A percentile compares a stretch with the other conserved stretches of the same genome.
Evolutionary conservation across 129 eudicot species (phyloP).

Genomic region (Chrysanthemum lavandulifolium): DNA sequence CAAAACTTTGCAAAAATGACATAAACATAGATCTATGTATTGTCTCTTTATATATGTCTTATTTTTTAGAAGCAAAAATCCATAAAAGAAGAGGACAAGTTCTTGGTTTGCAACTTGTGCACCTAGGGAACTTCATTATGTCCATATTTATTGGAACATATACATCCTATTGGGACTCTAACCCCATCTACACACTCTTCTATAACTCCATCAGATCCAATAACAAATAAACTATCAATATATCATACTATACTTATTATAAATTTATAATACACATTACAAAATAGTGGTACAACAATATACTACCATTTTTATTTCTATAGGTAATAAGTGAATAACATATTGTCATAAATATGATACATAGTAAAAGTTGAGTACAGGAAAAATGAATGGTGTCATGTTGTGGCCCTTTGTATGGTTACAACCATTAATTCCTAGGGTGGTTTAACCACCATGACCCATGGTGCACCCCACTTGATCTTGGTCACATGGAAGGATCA

Average conservation of each 20-base stretch:
- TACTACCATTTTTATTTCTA: background rate
- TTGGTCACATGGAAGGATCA: conserved; percentile 18
- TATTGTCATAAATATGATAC: conserved; percentile 16
- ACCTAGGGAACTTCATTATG: conserved; percentile 29
- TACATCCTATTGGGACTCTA: conserved; percentile 10
- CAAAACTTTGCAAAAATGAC: too few relatives aligned
- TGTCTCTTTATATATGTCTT: too few relatives aligned
- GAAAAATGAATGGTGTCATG: background rate
- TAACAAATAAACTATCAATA: conserved; percentile 8
- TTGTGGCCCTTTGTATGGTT: conserved; percentile 21
- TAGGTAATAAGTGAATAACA: background rate
- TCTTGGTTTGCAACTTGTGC: background rate
- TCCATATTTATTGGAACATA: too few relatives aligned
- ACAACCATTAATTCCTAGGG: conserved; percentile 10
- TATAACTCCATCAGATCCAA: conserved; percentile 25
- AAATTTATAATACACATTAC: background rate
- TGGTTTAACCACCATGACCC: conserved; percentile 15
- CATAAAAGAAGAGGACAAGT: conserved; percentile 8
- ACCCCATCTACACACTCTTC: conserved; percentile 18
- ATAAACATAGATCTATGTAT: too few relatives aligned
- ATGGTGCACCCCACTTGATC: conserved; percentile 26
- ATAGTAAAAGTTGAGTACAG: conserved; percentile 20
- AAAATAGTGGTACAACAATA: background rate
- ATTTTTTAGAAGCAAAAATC: background rate
- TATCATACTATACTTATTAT: background rate